Evolutionary conservation across 805 yeast species (phyloP).

Genomic region (Nematodospora valgi): DNA sequence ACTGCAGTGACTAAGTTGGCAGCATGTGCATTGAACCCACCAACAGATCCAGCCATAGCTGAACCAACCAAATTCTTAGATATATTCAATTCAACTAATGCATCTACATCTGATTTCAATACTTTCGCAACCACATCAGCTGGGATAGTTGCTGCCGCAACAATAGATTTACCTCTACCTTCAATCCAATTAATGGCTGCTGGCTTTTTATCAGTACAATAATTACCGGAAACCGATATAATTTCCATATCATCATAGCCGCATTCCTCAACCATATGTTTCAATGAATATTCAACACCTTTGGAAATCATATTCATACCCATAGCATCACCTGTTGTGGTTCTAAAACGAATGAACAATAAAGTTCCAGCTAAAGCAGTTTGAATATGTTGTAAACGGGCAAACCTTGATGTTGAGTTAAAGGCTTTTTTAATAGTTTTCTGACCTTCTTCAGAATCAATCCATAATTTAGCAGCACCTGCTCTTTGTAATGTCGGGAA

Average conservation of each 20-base stretch:
- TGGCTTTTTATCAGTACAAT: constrained; percentile 96
- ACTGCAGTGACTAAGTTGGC: constrained; percentile 95
- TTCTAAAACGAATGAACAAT: constrained; percentile 86
- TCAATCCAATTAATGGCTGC: constrained; percentile 99
- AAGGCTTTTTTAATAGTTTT: constrained; percentile 78
- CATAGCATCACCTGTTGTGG: constrained; percentile 99
- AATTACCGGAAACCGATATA: constrained; percentile 93
- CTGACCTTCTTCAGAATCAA: constrained; percentile 94
- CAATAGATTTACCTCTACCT: constrained; percentile 97
- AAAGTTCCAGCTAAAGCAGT: constrained; percentile 93
- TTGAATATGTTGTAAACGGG: constrained; percentile 84
- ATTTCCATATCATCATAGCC: constrained; percentile 95
- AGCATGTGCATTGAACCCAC: constrained; percentile 98
- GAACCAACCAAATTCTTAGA: constrained; percentile 91
- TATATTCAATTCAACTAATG: constrained; percentile 84
- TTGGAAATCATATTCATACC: constrained; percentile 99
- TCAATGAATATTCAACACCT: constrained; percentile 88
- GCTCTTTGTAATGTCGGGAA: constrained; percentile 82
- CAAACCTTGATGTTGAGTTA: constrained; percentile 96
- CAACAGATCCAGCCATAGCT: constrained; percentile 97
- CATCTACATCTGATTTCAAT: constrained; percentile 87
- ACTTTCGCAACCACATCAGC: constrained; percentile 75
- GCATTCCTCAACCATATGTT: constrained; percentile 78
- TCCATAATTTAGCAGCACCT: constrained; percentile 93
- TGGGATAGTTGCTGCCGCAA: constrained; percentile 92